Percentiles rank a stretch among this genome's conserved stretches.
phyloP scores from a whole-genome alignment of 2,329 filamentous ascomycete species.

The Fusarium humuli region DNA sequence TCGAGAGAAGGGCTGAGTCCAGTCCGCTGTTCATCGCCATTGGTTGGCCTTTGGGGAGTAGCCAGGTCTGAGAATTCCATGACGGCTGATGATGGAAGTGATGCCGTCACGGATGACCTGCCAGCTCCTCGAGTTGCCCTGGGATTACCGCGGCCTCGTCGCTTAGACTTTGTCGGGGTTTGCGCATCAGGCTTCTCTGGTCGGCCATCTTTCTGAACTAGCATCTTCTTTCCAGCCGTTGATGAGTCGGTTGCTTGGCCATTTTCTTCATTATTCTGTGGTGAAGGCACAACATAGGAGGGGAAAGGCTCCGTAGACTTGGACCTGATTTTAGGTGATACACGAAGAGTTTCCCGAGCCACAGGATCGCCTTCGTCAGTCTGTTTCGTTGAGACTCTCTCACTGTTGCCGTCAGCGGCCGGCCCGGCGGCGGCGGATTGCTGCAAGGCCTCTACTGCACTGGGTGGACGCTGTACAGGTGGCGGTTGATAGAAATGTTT shows the following conservation, averaged over 20 bases:
- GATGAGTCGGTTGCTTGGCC: background rate
- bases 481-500: constrained; percentile 45
- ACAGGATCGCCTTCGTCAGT: background rate
- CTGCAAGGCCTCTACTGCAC: constrained; percentile 47
- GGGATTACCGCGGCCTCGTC: constrained; percentile 24
- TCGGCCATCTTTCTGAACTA: constrained; percentile 10
- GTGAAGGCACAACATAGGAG: background rate
- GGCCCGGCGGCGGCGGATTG: constrained; percentile 46
- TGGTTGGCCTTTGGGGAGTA: constrained; percentile 1
- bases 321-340: constrained; percentile 7
- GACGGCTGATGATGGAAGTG: constrained; percentile 40
- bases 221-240: background rate
- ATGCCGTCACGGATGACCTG: constrained; percentile 32
- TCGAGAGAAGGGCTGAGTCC: constrained; percentile 9
- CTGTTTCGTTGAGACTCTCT: background rate
- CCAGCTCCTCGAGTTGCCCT: constrained; percentile 16
- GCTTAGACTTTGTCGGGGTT: constrained; percentile 39
- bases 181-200: constrained; percentile 12
- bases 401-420: constrained; percentile 26
- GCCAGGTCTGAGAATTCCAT: constrained; percentile 34
- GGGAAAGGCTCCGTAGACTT: constrained; percentile 16
- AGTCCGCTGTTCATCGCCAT: background rate
- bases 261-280: background rate
- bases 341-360: background rate
- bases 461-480: background rate